phyloP scores from a whole-genome alignment of 306 rosid species.

The Betula pendula region DNA sequence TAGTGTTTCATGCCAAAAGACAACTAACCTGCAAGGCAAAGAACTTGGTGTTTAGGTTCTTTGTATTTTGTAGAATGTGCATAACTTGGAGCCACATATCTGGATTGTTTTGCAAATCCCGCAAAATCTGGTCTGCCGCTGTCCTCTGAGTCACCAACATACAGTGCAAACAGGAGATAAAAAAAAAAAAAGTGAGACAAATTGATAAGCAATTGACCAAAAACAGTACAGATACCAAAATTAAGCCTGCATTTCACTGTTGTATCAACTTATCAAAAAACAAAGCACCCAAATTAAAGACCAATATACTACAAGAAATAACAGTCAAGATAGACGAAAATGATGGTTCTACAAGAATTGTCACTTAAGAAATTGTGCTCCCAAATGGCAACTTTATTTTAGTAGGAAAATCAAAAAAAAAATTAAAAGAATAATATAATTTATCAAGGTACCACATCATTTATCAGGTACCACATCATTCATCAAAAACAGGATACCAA shows the following conservation, averaged over 20 bases:
- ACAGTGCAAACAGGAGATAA: background rate
- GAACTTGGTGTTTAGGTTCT: slow-evolving; percentile 87
- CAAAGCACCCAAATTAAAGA: background rate
- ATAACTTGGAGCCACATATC: slow-evolving; percentile 99
- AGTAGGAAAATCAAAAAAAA: background rate
- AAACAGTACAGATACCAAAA: background rate
- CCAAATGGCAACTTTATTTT: background rate
- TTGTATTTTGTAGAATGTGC: slow-evolving; percentile 83
- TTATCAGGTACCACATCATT: background rate
- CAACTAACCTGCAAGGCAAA: slow-evolving; percentile 94
- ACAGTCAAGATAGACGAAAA: background rate
- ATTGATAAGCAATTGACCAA: background rate
- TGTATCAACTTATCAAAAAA: background rate
- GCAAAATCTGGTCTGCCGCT: slow-evolving; percentile 89
- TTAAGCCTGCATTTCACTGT: background rate
- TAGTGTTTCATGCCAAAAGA: background rate
- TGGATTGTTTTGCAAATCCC: slow-evolving; percentile 88
- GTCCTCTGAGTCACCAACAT: slow-evolving; percentile 56
- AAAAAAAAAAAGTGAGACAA: background rate
- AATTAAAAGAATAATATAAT: background rate
- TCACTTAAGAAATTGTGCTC: background rate
- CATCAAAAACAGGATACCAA: background rate
- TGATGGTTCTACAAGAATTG: background rate
- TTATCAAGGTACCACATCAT: background rate
- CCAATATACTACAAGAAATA: background rate